Base-by-base conservation (phyloP, 2,329 filamentous ascomycete genomes). In the Fusarium heterosporum region DNA sequence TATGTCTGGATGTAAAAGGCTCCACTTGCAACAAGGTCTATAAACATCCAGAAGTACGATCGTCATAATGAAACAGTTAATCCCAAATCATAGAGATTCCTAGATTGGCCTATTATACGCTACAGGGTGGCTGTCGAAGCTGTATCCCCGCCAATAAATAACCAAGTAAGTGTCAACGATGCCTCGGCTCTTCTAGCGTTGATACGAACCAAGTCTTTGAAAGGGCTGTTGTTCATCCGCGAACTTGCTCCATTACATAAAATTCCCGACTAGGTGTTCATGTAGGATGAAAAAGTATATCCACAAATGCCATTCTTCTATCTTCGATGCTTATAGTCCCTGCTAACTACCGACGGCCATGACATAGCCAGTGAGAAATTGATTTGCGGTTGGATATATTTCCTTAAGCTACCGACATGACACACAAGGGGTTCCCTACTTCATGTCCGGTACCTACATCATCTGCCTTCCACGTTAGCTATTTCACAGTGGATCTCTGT, bases 11-110 rank as follows among this genome's bases (percentile, higher is more conserved):
- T 45, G 16, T 8, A 36, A 62, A 26, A 40, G 46, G 49, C 62
- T 62, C 58, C 56, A 61, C 47, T 49, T 30, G 16, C 50, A 55
- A 17, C 28, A 42, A 43, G 25, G 16, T 45, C 60, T 39, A 57
- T 50, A 57, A 63, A 46, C 57, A 62, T 45, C 41, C 36, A 54
- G 43, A 29, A 63, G 51, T 49, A 59, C 49, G 57, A 67, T 66
- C 64, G 48, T 62, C 64, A 59, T 63, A 63, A 58, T 66, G 48
- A 52, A 58, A 50, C 50, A 48, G 51, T 57, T 50, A 38, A 61
- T 41, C 40, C 40, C 45, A 66, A 30, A 34, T 60, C 62, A 40
- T 62, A 32, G 28, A 45, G 46, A 47, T 63, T 46, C 39, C 53
- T 12, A 36, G 60, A 43, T 46, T 17, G 30, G 32, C 38, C 43